These are phyloP conservation scores for Leishmania tropica DNA, from an alignment of 208 protist genomes.

Conservation along the genomic window DNA sequence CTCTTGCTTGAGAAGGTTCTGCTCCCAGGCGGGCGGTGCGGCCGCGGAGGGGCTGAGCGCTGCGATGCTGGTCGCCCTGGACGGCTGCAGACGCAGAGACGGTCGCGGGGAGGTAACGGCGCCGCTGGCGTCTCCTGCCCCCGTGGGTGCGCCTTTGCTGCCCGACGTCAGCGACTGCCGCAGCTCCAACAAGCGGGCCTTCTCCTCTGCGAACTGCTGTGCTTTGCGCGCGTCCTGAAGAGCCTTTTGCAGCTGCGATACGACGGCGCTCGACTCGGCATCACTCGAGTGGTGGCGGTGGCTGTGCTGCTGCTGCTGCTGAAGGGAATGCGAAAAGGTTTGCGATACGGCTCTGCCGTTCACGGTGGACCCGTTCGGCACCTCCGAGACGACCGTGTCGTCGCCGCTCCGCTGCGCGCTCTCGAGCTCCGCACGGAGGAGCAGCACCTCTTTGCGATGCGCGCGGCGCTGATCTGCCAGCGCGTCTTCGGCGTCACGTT, in stretches of 20 bases:
- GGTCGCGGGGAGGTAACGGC: conserved; percentile 25
- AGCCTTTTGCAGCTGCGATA: conserved; percentile 20
- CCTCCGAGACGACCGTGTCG: neutral
- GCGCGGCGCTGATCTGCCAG: conserved; percentile 18
- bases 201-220: conserved; percentile 37
- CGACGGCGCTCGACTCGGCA: neutral
- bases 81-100: conserved; percentile 22
- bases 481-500: conserved; percentile 20
- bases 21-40: conserved; percentile 18
- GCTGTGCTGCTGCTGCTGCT: conserved; percentile 15
- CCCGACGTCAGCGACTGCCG: conserved; percentile 12
- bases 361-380: neutral
- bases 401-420: conserved; percentile 7
- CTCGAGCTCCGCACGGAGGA: conserved; percentile 27
- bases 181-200: conserved; percentile 34
- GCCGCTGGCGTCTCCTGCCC: neutral
- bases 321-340: conserved; percentile 19
- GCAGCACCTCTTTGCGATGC: conserved; percentile 21
- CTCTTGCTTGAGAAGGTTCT: conserved; percentile 48
- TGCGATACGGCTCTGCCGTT: conserved; percentile 12
- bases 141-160: neutral
- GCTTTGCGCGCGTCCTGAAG: conserved; percentile 29
- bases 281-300: neutral
- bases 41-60: neutral
- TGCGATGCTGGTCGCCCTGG: neutral